Base-by-base conservation (phyloP, 2,329 filamentous ascomycete species). In the Teratosphaeria viscida region DNA sequence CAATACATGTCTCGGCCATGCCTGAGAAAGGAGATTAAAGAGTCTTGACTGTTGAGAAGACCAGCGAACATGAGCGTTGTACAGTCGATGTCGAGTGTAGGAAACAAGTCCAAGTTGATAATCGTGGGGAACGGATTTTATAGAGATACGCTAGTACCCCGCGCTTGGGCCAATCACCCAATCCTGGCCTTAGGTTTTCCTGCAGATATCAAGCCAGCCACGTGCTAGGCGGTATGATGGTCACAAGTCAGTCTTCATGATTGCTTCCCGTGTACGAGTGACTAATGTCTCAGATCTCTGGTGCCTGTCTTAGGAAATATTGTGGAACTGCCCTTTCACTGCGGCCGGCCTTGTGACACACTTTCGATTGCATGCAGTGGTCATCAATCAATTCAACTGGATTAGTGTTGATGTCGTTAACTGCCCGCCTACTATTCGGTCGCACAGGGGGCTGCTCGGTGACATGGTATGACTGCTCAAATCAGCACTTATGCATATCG, bases 1-100 rank as follows among this genome's bases (percentile, higher is more conserved):
- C 85, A 76, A 87, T 87, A 76, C 85, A 87, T 68, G 82, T 84
- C 73, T 86, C 84, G 75, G 83, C 82, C 84, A 85, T 86, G 66
- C 60, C 57, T 16, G 37, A 39, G 26, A 16, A 47, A 14, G 19
- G 14, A 12, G 32, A 47, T 23, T 10, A 23, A 29, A 23, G 4
- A n/a, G 26, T 32, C 23, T 23, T 23, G 8, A 16, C 5, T 1
- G 32, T n/a, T n/a, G 53, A n/a, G 53, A 55, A 19, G 19, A 6
- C 53, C 34, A 23, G 23, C 12, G 11, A 23, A 37, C 34, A 32
- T 37, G 53, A n/a, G 53, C 23, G 26, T 37, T 32, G 29, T 55
- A 32, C 11, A 34, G 23, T 49, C 23, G 34, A 26, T 39, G 32
- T 56, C 54, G 54, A 52, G 55, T 57, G 55, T 47, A 29, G 43